Conservation (phyloP, 176 grass and related monocot species). For the Phoenix roebelenii region DNA sequence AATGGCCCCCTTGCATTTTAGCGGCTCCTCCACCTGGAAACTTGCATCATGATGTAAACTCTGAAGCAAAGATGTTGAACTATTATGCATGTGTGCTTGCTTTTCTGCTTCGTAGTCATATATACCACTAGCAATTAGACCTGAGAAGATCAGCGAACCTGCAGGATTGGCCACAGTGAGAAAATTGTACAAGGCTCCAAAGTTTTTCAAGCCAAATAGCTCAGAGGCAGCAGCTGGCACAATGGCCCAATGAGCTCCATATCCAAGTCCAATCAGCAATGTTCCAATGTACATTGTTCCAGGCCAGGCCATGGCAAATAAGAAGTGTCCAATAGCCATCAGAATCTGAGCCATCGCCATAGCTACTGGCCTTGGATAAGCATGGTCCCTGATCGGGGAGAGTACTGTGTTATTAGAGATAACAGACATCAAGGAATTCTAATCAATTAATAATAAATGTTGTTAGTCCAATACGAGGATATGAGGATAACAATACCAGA, state of each 20-base stretch:
- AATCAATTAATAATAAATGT: too few species aligned
- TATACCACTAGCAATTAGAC: constrained; percentile 1
- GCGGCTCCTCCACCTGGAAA: not conserved
- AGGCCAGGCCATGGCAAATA: constrained; percentile 1
- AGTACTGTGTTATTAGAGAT: not conserved
- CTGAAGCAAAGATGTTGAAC: not conserved
- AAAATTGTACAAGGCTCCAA: not conserved
- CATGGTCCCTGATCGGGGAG: not conserved
- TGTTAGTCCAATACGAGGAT: too few species aligned
- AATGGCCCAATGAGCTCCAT: constrained; percentile 1
- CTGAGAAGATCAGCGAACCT: not conserved
- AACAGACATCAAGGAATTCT: too few species aligned
- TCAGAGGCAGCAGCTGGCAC: constrained; percentile 1
- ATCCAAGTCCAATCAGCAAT: not conserved
- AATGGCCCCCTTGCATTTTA: constrained; percentile 2
- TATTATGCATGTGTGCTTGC: not conserved
- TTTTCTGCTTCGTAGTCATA: constrained; percentile 2
- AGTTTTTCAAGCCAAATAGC: constrained; percentile 5
- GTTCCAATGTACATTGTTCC: not conserved
- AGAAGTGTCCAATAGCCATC: constrained; percentile 3
- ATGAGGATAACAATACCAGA: too few species aligned
- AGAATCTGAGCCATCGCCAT: not conserved
- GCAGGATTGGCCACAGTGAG: not conserved
- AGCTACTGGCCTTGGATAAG: constrained; percentile 1
- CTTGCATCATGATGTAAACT: not conserved